Conservation (phyloP, 192 early-diverging fungal genomes). For the Helicostylum pulchrum region DNA sequence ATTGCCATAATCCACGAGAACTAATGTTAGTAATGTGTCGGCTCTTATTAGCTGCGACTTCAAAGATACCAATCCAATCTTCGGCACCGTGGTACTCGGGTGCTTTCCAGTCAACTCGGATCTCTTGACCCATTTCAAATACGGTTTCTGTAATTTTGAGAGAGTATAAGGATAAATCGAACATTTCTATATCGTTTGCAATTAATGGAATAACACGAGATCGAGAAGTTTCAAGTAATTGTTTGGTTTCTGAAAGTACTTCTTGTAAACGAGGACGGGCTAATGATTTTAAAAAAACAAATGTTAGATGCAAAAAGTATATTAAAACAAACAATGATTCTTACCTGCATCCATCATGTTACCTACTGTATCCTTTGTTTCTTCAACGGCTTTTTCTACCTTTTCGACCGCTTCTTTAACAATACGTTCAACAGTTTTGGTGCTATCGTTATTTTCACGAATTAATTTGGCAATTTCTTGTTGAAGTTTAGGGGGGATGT, state of each 20-base stretch:
- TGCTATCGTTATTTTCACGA: constrained; percentile 46
- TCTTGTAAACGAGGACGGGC: constrained; percentile 51
- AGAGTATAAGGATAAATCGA: constrained; percentile 42
- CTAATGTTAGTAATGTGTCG: constrained; percentile 71
- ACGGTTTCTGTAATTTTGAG: constrained; percentile 29
- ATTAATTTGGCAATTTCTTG: constrained; percentile 49
- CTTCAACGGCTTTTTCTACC: constrained; percentile 64
- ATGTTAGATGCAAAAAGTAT: not conserved
- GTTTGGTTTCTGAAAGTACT: constrained; percentile 42
- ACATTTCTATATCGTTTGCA: constrained; percentile 40
- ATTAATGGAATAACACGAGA: constrained; percentile 28
- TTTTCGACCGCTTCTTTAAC: constrained; percentile 52
- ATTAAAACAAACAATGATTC: not conserved
- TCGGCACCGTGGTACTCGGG: constrained; percentile 63
- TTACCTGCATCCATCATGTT: constrained; percentile 46
- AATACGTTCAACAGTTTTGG: constrained; percentile 37
- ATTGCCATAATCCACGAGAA: constrained; percentile 71
- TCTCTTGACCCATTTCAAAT: constrained; percentile 75
- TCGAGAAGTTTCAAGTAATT: constrained; percentile 40
- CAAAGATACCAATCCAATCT: constrained; percentile 96
- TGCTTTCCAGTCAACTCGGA: constrained; percentile 73
- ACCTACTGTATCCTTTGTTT: constrained; percentile 46
- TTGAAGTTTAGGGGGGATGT: constrained; percentile 47
- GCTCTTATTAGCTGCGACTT: constrained; percentile 71
- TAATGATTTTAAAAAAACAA: not conserved